Conservation (phyloP, 2,329 filamentous ascomycete genomes). For the Lizonia empirigonia region DNA sequence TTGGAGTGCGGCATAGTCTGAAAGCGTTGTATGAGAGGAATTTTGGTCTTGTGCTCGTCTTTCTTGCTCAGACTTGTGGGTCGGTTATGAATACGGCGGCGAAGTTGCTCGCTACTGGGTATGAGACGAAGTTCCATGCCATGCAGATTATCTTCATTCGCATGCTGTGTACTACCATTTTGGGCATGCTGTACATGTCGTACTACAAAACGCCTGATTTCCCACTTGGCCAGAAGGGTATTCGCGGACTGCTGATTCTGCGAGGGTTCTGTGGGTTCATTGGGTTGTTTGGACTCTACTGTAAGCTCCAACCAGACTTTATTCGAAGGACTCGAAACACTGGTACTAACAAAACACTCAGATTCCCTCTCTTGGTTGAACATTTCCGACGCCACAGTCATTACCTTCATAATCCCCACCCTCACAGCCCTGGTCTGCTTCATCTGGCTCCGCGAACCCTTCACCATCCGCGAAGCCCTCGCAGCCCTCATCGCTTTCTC, state of each 20-base stretch:
- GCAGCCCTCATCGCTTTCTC: conserved; percentile 73
- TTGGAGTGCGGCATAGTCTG: too few species aligned
- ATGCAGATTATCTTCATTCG: conserved; percentile 73
- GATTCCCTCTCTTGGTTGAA: conserved; percentile 75
- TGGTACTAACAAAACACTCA: conserved; percentile 24
- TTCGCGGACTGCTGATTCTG: conserved; percentile 26
- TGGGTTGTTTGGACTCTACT: conserved; percentile 38
- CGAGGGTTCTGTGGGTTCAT: conserved; percentile 35
- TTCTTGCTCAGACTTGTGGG: conserved; percentile 48
- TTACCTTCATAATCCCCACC: conserved; percentile 81
- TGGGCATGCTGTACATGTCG: conserved; percentile 74
- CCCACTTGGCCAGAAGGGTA: conserved; percentile 26
- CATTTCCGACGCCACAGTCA: conserved; percentile 82
- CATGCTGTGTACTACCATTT: conserved; percentile 72
- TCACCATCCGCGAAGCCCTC: conserved; percentile 75
- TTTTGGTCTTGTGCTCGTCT: conserved; percentile 33
- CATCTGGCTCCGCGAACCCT: conserved; percentile 73
- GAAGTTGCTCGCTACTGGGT: conserved; percentile 33
- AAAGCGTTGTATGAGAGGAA: conserved; percentile 30
- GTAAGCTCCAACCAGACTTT: conserved; percentile 27
- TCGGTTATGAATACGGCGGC: conserved; percentile 36
- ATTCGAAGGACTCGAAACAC: too few species aligned
- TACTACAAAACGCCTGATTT: conserved; percentile 54
- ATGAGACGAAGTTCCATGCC: conserved; percentile 36
- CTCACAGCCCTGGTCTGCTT: conserved; percentile 81